phyloP scores from a whole-genome alignment of 1,139 yeast species.

The Saccharomycopsis phalli region DNA sequence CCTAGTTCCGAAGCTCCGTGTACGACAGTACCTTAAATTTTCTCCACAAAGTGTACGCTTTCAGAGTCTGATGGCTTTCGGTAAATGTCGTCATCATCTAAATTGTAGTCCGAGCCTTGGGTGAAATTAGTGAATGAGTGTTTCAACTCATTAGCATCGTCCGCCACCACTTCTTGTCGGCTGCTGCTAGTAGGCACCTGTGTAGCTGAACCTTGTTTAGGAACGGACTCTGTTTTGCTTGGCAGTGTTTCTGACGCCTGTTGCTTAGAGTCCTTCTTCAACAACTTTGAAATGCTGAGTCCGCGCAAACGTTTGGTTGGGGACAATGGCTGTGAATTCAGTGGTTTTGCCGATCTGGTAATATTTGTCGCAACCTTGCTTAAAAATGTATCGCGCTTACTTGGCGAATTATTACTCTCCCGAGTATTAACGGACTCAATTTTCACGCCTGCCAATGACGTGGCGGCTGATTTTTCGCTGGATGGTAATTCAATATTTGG shows the following conservation, averaged over 20 bases:
- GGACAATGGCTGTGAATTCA: background rate
- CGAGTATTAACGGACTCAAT: slow-evolving; percentile 16
- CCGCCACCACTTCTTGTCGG: slow-evolving; percentile 1
- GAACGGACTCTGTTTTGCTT: background rate
- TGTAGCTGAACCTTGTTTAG: background rate
- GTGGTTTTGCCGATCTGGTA: slow-evolving; percentile 1
- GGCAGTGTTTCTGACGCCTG: background rate
- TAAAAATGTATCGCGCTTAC: background rate
- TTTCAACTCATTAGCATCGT: slow-evolving; percentile 4
- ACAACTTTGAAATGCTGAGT: slow-evolving; percentile 4
- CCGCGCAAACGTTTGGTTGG: slow-evolving; percentile 12
- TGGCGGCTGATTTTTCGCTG: slow-evolving; percentile 20
- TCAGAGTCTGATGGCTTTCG: slow-evolving; percentile 3
- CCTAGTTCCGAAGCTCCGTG: background rate
- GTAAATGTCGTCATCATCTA: slow-evolving; percentile 9
- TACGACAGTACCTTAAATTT: slow-evolving; percentile 4
- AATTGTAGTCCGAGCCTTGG: slow-evolving; percentile 14
- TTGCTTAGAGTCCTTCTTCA: slow-evolving; percentile 4
- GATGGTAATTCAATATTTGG: slow-evolving; percentile 11
- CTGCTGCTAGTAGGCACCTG: background rate
- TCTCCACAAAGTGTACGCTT: slow-evolving; percentile 6
- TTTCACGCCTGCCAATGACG: too few relatives aligned
- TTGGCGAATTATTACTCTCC: background rate
- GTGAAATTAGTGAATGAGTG: slow-evolving; percentile 14
- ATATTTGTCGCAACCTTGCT: slow-evolving; percentile 1